These are phyloP conservation scores for Cutaneotrichosporon sp. DNA, from an alignment of 1,284 basidiomycete genomes.

Conservation along the genomic window DNA sequence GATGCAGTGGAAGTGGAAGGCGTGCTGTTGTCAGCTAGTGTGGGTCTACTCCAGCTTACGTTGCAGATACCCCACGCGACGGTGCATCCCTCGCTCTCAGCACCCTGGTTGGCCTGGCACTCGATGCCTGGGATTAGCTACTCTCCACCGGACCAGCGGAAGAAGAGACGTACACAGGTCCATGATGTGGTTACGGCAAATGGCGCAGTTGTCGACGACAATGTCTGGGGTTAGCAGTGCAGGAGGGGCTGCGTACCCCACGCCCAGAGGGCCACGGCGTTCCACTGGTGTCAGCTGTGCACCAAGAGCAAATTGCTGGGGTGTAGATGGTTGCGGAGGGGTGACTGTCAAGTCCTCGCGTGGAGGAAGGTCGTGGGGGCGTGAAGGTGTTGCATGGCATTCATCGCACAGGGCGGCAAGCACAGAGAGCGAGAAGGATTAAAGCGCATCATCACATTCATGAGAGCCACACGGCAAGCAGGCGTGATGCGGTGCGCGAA, in stretches of 20 bases:
- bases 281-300: constrained; percentile 67
- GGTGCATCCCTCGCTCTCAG: constrained; percentile 92
- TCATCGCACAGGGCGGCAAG: no score
- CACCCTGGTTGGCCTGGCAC: constrained; percentile 98
- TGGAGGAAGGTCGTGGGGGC: no score
- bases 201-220: constrained; percentile 93
- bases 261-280: constrained; percentile 92
- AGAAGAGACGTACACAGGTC: constrained; percentile 74
- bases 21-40: constrained; percentile 65
- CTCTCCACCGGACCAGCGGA: no score
- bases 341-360: neutral
- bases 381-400: no score
- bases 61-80: constrained; percentile 99
- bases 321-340: no score
- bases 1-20: constrained; percentile 99
- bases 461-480: no score
- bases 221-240: constrained; percentile 64
- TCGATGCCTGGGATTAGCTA: constrained; percentile 76
- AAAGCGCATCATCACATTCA: no score
- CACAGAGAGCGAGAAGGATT: no score
- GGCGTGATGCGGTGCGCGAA: no score
- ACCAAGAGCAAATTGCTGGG: no score
- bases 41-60: constrained; percentile 55
- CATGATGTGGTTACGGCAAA: constrained; percentile 98
- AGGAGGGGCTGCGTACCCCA: constrained; percentile 67